Conservation (phyloP, 129 eudicot genomes). For the sunflower (Helianthus annuus) region HanXRQr2.0-SUNRISE NC_035447.2:117633225-117633724, state of each 20-base stretch:
- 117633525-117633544: conserved; percentile 21
- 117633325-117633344: conserved; percentile 69
- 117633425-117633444: conserved; percentile 71
- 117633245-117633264: conserved; percentile 68
- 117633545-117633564: conserved; percentile 25
- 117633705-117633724: conserved; percentile 11
- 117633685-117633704: background rate
- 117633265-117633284: conserved; percentile 91
- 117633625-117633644: conserved; percentile 6
- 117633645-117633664: conserved; percentile 20
- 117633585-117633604: background rate
- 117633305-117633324: conserved; percentile 62
- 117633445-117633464: conserved; percentile 59
- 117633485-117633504: conserved; percentile 50
- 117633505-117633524: conserved; percentile 21
- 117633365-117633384: conserved; percentile 64
- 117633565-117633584: conserved; percentile 26
- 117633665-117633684: conserved; percentile 9
- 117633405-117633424: conserved; percentile 28
- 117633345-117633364: conserved; percentile 59
- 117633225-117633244: conserved; percentile 42
- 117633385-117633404: conserved; percentile 41
- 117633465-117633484: conserved; percentile 45
- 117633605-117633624: conserved; percentile 13
- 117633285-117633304: conserved; percentile 46